These are phyloP conservation scores for Epicoccum nigrum DNA, from an alignment of 2,329 filamentous ascomycete species.

Conservation along the genomic window DNA sequence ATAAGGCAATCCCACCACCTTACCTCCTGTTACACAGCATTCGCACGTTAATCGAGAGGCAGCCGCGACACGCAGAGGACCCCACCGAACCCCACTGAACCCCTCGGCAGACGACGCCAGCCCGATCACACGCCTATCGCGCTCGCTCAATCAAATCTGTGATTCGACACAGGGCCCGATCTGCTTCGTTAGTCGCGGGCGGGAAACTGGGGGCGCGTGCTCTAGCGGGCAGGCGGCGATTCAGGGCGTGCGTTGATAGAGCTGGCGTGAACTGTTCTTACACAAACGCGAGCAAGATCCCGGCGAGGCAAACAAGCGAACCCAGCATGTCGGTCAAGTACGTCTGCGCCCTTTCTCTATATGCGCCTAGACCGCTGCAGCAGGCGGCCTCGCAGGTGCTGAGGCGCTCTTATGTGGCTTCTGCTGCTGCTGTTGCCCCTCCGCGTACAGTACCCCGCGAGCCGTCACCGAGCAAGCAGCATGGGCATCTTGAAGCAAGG, in stretches of 20 bases:
- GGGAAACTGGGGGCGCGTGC: constrained; percentile 5
- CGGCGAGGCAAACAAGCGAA: constrained; percentile 22
- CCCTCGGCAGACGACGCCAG: constrained; percentile 20
- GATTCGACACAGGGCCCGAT: constrained; percentile 30
- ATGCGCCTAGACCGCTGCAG: not conserved
- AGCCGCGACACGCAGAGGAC: constrained; percentile 27
- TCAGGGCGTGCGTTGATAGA: constrained; percentile 29
- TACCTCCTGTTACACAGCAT: constrained; percentile 3
- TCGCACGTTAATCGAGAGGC: constrained; percentile 3
- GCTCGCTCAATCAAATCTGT: constrained; percentile 23
- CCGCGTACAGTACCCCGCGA: constrained; percentile 19
- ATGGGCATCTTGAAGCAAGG: constrained; percentile 32
- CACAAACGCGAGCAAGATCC: constrained; percentile 30
- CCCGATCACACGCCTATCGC: constrained; percentile 29
- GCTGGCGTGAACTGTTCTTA: constrained; percentile 26
- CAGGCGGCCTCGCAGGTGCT: constrained; percentile 5
- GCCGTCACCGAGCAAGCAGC: constrained; percentile 5
- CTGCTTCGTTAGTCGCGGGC: constrained; percentile 25
- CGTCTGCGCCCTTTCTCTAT: constrained; percentile 29
- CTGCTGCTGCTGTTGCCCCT: constrained; percentile 17
- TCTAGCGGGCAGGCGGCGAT: constrained; percentile 14
- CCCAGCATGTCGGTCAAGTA: constrained; percentile 50
- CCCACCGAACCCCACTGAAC: constrained; percentile 23
- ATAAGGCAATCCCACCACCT: not conserved
- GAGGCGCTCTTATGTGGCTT: constrained; percentile 1